Percentiles rank a stretch among this genome's conserved stretches.
These are phyloP conservation scores for Brassica balearica DNA, from an alignment of 441 rosid species.

Conservation along the genomic window DNA sequence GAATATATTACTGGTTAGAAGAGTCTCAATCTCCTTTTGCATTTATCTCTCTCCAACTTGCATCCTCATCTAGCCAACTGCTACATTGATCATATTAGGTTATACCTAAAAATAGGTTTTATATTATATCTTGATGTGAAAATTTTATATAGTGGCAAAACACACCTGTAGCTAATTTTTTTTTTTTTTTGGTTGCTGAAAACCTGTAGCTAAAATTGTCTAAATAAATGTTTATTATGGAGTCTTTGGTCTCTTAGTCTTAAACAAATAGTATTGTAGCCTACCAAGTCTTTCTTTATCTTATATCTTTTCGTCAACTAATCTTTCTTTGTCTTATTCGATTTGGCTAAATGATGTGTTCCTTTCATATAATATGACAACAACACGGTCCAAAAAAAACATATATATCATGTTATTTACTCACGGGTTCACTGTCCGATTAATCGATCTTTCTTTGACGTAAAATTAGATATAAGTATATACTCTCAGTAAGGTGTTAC, in stretches of 20 bases:
- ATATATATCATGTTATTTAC: neutral
- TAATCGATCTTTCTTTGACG: neutral
- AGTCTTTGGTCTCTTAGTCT: slow-evolving; percentile 4
- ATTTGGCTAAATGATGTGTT: neutral
- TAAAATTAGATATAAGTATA: neutral
- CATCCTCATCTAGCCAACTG: neutral
- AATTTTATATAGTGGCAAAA: neutral
- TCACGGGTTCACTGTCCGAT: neutral
- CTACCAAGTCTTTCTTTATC: slow-evolving; percentile 3
- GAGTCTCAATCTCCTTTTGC: neutral
- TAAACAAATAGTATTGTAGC: slow-evolving; percentile 2
- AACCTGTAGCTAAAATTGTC: neutral
- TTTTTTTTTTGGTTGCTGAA: too few species aligned
- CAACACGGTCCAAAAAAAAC: neutral
- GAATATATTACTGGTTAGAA: neutral
- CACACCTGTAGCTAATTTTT: neutral
- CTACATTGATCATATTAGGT: neutral
- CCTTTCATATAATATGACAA: neutral
- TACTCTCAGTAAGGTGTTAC: too few species aligned
- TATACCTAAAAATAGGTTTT: neutral
- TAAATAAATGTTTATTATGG: neutral
- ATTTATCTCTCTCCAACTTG: neutral
- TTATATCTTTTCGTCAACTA: neutral
- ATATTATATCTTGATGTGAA: neutral
- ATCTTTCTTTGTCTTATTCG: neutral